Base-by-base conservation (phyloP, 306 rosid species). In the Prunus dulcis region DNA sequence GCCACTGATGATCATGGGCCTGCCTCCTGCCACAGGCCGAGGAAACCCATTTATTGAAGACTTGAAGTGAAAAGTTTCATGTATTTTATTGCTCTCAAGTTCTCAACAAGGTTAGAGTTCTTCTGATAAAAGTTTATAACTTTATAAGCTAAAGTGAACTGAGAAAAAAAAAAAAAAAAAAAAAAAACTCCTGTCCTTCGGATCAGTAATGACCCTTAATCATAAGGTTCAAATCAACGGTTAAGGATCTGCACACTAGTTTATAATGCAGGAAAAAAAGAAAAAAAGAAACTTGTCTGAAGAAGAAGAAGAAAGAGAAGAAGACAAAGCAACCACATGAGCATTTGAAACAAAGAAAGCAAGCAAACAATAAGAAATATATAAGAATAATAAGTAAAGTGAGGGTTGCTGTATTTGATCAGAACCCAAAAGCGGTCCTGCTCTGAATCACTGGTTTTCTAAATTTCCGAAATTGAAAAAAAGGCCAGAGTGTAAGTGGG, bases 401-500 rank as follows among this genome's bases (percentile, higher is more conserved):
- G 76, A 12, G 77, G 41, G 77, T 63, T 76, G 43, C 77, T 69
- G 80, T 55, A 9, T 63, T 25, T 70, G 27, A 38, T 80, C 80
- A 75, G 84, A 68, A 67, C 70, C 14, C 38, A 80, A 75, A 51
- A 74, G 71, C 70, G 71, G 8, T 43, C 11, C 82, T 68, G 77
- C 62, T 57, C 74, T 57, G 75, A 53, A 77, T 69, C 65, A 67
- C 64, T 74, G 47, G 69, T 78, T 76, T 82, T 80, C 77, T 78
- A 25, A 64, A 69, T 77, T 82, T 81, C 76, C 57, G 56, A 81
- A 70, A 80, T 55, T 32, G 79, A 76, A 82, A 86, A 82, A 85
- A 88, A 82, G 92, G 88, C 76, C 76, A 82, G 83, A 87, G 60
- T 62, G 81, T 84, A 88, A 89, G 93, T 84, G 88, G 87, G 80